Base-by-base conservation (phyloP, 345 rosid species). In the Euphorbia tirucalli region DNA sequence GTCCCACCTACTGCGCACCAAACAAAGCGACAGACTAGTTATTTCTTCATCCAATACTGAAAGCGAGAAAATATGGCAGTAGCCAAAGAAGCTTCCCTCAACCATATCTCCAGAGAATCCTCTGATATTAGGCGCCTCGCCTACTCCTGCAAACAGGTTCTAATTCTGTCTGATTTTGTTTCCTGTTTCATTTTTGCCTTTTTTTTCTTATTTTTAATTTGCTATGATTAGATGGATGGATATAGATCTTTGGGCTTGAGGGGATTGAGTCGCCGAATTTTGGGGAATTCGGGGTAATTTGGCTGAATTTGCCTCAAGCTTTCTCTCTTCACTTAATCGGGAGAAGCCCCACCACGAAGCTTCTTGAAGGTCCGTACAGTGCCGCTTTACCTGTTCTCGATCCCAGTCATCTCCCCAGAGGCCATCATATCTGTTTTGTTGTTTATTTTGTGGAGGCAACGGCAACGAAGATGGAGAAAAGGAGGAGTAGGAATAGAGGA, bases 31-130 rank as follows among this genome's bases (percentile, higher is more conserved):
- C n/a, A n/a, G n/a, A n/a, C n/a, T n/a, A n/a, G n/a, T n/a, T n/a
- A n/a, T n/a, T n/a, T n/a, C n/a, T n/a, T n/a, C n/a, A n/a, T n/a
- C n/a, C n/a, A n/a, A n/a, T n/a, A n/a, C n/a, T 32, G 44, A 41
- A 41, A 6, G 44, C 44, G 44, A 41, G 9, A 6, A 41, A 41
- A 41, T 1, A 41, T 41, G 44, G 44, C 44, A 41, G 8, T 41
- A 5, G 86, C 87, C 8, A 52, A 77, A 28, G 86, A 75, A 66
- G 89, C 44, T 5, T 41, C 43, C 70, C 89, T 92, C 8, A 87
- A 85, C 82, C 97, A 94, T 77, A 84, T 94, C 69, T 85, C 98
- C 68, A 82, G 98, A 79, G 97, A 90, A 80, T 90, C 97, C 59
- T 81, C 95, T 3, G 90, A 90, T n/a, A n/a, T n/a, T n/a, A n/a